Conservation (phyloP, 768 basidiomycete genomes). For the Phanerochaete sordida region DNA sequence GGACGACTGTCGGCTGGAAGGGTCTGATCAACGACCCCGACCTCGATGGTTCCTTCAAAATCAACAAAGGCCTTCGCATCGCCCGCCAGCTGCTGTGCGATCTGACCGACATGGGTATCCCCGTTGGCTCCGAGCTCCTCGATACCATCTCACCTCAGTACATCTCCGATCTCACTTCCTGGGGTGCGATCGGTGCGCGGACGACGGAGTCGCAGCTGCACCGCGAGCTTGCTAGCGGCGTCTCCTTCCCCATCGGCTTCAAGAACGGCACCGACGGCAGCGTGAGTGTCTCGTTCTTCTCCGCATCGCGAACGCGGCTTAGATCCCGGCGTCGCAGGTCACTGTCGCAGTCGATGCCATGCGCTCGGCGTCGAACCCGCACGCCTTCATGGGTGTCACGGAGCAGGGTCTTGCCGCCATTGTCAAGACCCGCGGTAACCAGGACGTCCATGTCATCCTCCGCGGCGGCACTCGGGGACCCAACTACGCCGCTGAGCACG, state of each 20-base stretch:
- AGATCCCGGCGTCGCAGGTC: slow-evolving; percentile 35
- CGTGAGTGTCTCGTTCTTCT: slow-evolving; percentile 15
- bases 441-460: slow-evolving; percentile 93
- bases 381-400: slow-evolving; percentile 94
- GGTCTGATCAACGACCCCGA: slow-evolving; percentile 94
- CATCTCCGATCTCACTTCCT: slow-evolving; percentile 78
- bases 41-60: slow-evolving; percentile 91
- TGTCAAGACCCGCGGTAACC: slow-evolving; percentile 68
- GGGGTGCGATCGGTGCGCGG: slow-evolving; percentile 96
- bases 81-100: slow-evolving; percentile 90
- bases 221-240: slow-evolving; percentile 92
- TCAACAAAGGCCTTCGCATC: slow-evolving; percentile 93
- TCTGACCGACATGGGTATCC: slow-evolving; percentile 84
- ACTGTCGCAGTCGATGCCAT: slow-evolving; percentile 95
- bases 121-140: slow-evolving; percentile 92
- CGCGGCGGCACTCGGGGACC: slow-evolving; percentile 91
- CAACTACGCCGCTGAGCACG: slow-evolving; percentile 77
- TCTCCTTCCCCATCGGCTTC: slow-evolving; percentile 98
- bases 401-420: slow-evolving; percentile 90
- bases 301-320: not conserved
- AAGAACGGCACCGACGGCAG: slow-evolving; percentile 99
- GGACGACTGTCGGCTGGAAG: slow-evolving; percentile 98
- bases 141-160: slow-evolving; percentile 85
- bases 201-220: slow-evolving; percentile 98
- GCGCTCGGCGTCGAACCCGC: slow-evolving; percentile 86